Evolutionary conservation across 441 rosid genomes (phyloP), one percentile per base, ranked within the genome.

Genomic region (Adansonia grandidieri): DNA sequence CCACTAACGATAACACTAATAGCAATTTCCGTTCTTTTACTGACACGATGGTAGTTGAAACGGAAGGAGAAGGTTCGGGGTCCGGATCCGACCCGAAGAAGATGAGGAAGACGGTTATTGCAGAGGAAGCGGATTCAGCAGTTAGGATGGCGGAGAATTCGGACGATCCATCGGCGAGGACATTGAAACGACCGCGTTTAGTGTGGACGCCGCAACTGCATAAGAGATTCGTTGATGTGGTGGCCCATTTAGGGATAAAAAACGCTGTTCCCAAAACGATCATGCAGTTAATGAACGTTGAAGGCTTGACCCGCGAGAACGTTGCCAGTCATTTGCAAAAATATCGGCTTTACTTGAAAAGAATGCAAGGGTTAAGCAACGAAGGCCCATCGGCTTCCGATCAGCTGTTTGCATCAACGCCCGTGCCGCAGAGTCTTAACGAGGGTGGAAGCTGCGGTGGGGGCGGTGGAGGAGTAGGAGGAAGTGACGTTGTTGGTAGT

Each of bases 181-280:
- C 93, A 70, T 19, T 82, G 76, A 97, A 97, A 82, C 88, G 97
- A 80, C 89, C 90, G 60, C 93, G 99, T 63, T 75, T 97, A 14
- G 98, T 97, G 24, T 97, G 99, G 99, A 97, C 99, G 1, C 98
- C 99, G 63, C 99, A 95, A 83, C 86, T 97, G 57, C 99, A 97
- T 81, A 95, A 95, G 88, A 86, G 99, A 78, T 97, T 97, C 78
- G 98, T 97, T 4, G 99, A 97, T 28, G 99, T 97, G 48, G 98
- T 97, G 60, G 88, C 88, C 2, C 95, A 89, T 74, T 76, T 97
- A 1, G 99, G 99, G 81, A 87, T 97, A 0, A 93, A 92, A 56
- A 97, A 89, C 90, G 99, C 98, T 0, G 98, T 97, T 0, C 99
- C 99, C 6, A 96, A 96, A 86, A 94, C 98, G 53, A 94, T 96